These are phyloP conservation scores for Aureobasidium sp. DNA, from an alignment of 2,329 filamentous ascomycete species.

Conservation along the genomic window DNA sequence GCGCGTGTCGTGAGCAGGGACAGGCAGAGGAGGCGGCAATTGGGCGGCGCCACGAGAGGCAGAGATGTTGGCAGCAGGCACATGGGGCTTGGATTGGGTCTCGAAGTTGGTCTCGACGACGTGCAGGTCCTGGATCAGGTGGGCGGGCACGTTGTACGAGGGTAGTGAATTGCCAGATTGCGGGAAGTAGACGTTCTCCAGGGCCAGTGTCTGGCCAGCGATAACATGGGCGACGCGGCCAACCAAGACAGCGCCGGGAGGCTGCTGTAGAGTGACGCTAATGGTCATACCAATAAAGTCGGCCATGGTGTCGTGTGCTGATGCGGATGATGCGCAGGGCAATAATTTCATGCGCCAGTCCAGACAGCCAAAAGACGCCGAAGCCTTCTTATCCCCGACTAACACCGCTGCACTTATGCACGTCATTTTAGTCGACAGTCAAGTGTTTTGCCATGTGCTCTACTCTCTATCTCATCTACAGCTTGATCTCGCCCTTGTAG, in stretches of 20 bases:
- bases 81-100: slow-evolving; percentile 18
- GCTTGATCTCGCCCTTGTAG: slow-evolving; percentile 65
- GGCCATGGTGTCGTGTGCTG: slow-evolving; percentile 45
- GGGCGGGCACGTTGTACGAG: slow-evolving; percentile 50
- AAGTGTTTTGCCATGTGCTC: not conserved
- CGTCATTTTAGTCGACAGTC: not conserved
- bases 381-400: not conserved
- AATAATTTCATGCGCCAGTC: slow-evolving; percentile 9
- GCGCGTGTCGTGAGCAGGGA: slow-evolving; percentile 5
- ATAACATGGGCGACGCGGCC: slow-evolving; percentile 63
- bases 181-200: slow-evolving; percentile 58
- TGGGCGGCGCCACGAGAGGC: not conserved
- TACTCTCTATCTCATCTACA: slow-evolving; percentile 43
- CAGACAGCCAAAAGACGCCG: not conserved
- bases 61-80: slow-evolving; percentile 18
- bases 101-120: slow-evolving; percentile 30
- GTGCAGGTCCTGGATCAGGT: slow-evolving; percentile 53
- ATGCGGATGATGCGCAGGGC: slow-evolving; percentile 7
- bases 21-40: not conserved
- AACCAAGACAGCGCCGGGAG: slow-evolving; percentile 57
- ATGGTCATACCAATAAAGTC: slow-evolving; percentile 71
- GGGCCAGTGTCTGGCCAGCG: slow-evolving; percentile 59
- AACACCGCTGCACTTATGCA: not conserved
- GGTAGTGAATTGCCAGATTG: slow-evolving; percentile 47
- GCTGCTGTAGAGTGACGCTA: slow-evolving; percentile 62